Evolutionary conservation across 192 early-diverging fungal genomes (phyloP), one percentile per base, ranked within the genome.

Genomic region (Geosiphon pyriformis): DNA sequence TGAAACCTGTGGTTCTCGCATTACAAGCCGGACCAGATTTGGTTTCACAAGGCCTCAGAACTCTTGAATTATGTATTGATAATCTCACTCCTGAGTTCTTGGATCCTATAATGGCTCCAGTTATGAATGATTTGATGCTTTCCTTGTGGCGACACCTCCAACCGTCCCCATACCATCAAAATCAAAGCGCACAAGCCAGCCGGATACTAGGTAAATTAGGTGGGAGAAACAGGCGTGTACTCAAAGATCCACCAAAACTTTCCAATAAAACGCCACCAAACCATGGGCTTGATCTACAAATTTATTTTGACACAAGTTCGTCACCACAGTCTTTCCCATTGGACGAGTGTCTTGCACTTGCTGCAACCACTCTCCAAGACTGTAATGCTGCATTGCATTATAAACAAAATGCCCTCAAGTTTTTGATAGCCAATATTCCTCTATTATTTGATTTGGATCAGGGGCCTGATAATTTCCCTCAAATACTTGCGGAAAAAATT

Each of bases 191-290:
- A 64, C 87, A 89, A 2, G 90, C 96, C 2, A 87, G 93, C 65
- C 81, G 93, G 17, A 98, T 99, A 55, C 78, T 99, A 0, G 98
- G 98, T 8, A 98, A 98, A 72, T 85, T 99, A 30, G 98, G 98
- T n/a, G 98, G 98, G 1, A 78, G 94, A 26, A 99, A 99, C 74
- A 83, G 96, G 49, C 78, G 92, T 32, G 85, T 94, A 80, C 75
- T 98, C 22, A 84, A 85, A 57, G 87, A 85, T 35, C 85, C 89
- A 18, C 83, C 84, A 34, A 76, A 79, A 34, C 73, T 89, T 30
- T 56, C 71, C 25, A 72, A 73, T 49, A 65, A 72, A 8, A 52
- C 69, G 11, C 77, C 76, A 30, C 70, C 74, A 8, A 80, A 87
- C 54, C 74, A 63, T 54, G 85, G 82, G 26, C 67, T 92, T 48